Evolutionary conservation across 345 rosid genomes (phyloP), one percentile per base, ranked within the genome.

Genomic region (Eutrema heterophyllum): DNA sequence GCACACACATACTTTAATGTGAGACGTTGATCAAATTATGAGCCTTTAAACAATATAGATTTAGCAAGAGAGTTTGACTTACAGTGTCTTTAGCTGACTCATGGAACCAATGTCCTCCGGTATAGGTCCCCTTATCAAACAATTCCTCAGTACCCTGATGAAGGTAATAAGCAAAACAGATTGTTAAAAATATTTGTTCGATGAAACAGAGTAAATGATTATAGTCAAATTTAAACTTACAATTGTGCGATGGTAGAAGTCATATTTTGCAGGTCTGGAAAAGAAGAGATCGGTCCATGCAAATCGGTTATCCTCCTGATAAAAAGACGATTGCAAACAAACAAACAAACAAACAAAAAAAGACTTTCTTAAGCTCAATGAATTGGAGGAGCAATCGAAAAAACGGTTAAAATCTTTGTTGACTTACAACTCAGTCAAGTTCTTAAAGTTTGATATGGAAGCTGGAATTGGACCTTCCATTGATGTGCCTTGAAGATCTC

Each of bases 391-490:
- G 60, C 24, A 38, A 21, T 26, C 5, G 13, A 40, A 13, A 49
- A 67, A 21, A n/a, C 4, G 33, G 27, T 39, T 21, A 16, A 58
- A 33, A 14, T 54, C 15, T 56, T 44, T 48, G 61, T 2, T 16
- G 66, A 45, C 97, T 85, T 82, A 95, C 99, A 95, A 51, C 1
- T 79, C 74, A 0, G 57, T 24, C 67, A 92, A 80, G 49, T 75
- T 87, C 61, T 9, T 81, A 76, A 95, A 71, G 67, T 45, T 62
- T 40, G 97, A 88, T 57, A 88, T 70, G 44, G 78, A 44, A 68
- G 89, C 56, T 41, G 97, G 97, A 69, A 95, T 84, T n/a, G 99
- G 97, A 33, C 99, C 99, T 77, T 81, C 85, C 92, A 92, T 74
- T 24, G 90, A 83, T 55, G 96, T 87, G 26, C 99, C 97, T 68